phyloP scores from a whole-genome alignment of 768 basidiomycete genomes.

The Russula abietina region DNA sequence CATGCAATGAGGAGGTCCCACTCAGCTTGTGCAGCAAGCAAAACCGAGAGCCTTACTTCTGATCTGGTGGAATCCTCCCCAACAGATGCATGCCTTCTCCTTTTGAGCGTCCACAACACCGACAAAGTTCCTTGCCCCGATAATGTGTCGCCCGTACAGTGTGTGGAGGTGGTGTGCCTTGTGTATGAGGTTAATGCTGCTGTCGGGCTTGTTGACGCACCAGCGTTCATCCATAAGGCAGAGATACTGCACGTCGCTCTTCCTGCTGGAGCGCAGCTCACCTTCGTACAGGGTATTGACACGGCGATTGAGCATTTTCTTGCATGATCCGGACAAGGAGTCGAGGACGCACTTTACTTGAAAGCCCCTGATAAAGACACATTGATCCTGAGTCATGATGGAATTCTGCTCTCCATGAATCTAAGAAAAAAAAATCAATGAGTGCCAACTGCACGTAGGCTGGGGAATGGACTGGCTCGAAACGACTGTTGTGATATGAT shows the following conservation, averaged over 20 bases:
- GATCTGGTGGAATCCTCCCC: constrained; percentile 14
- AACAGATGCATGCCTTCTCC: constrained; percentile 70
- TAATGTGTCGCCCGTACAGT: constrained; percentile 68
- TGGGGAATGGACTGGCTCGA: too few relatives aligned
- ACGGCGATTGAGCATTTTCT: constrained; percentile 82
- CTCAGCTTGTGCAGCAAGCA: too few relatives aligned
- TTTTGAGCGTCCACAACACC: constrained; percentile 80
- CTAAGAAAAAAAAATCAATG: too few relatives aligned
- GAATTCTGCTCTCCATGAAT: too few relatives aligned
- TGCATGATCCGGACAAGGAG: too few relatives aligned
- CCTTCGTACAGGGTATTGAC: constrained; percentile 77
- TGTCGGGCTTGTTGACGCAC: constrained; percentile 78
- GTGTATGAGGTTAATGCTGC: constrained; percentile 53
- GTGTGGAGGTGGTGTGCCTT: constrained; percentile 70
- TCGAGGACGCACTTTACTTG: too few relatives aligned
- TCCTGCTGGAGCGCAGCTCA: constrained; percentile 42
- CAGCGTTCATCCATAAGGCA: constrained; percentile 84
- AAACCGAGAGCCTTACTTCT: constrained; percentile 38
- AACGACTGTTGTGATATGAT: too few relatives aligned
- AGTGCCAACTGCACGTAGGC: too few relatives aligned
- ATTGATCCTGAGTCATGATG: too few relatives aligned
- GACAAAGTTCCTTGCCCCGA: constrained; percentile 69
- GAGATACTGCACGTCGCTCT: constrained; percentile 49
- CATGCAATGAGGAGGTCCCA: too few relatives aligned
- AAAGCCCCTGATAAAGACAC: too few relatives aligned